phyloP scores from a whole-genome alignment of 257 asterid species.

The Parsonsia alboflavescens region DNA sequence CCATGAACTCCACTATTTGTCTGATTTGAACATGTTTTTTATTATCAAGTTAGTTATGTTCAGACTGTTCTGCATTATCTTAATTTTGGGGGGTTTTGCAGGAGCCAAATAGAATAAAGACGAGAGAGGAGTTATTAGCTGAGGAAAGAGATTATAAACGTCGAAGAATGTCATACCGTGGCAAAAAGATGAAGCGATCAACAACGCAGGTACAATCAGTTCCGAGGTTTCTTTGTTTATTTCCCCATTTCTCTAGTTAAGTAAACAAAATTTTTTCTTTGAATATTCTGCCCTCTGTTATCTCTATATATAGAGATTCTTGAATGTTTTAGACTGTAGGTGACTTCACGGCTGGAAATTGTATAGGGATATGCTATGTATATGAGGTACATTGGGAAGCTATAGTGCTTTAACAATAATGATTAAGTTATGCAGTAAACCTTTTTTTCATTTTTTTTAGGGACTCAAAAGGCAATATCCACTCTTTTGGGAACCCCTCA shows the following conservation, averaged over 20 bases:
- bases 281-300: not conserved
- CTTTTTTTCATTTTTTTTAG: not conserved
- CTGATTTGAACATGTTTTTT: not conserved
- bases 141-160: conserved; percentile 99
- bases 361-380: not conserved
- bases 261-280: not conserved
- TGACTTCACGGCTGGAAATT: not conserved
- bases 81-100: conserved; percentile 22
- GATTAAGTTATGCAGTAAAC: not conserved
- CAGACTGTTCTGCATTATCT: not conserved
- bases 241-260: not conserved
- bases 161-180: conserved; percentile 91
- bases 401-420: not conserved
- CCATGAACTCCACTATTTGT: not conserved
- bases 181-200: conserved; percentile 74
- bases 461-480: not conserved
- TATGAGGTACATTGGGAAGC: not conserved
- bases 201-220: conserved; percentile 47
- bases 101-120: conserved; percentile 60
- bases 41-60: not conserved
- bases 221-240: not conserved
- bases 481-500: not conserved
- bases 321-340: not conserved
- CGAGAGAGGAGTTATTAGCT: conserved; percentile 85
- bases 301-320: not conserved